Evolutionary conservation across 257 asterid genomes (phyloP).

Genomic region (Forsythia suspensa): DNA sequence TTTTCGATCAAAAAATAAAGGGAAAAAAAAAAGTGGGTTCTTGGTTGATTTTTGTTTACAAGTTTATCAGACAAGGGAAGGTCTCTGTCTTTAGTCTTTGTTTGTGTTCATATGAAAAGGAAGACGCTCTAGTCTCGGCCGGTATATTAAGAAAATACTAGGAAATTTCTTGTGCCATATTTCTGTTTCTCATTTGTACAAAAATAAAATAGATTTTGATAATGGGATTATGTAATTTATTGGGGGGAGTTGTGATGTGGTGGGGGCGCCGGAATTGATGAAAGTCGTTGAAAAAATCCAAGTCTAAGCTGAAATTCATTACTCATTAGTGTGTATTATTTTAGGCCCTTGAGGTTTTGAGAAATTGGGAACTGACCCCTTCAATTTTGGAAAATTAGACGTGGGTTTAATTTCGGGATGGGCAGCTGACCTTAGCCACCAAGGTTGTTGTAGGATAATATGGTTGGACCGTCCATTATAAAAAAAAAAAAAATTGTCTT

Average conservation of each 20-base stretch:
- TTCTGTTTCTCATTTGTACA: too few relatives aligned
- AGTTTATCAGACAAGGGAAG: not conserved
- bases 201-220: not conserved
- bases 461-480: not conserved
- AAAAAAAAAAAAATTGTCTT: not conserved
- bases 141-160: not conserved
- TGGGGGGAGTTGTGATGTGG: not conserved
- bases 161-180: not conserved
- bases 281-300: conserved; percentile 1
- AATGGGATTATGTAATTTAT: not conserved
- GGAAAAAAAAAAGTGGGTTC: not conserved
- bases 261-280: conserved; percentile 1
- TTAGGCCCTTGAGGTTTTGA: not conserved
- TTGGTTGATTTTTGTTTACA: not conserved
- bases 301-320: not conserved
- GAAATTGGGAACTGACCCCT: not conserved
- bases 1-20: not conserved
- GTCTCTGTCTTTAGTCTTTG: not conserved
- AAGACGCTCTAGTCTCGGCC: not conserved
- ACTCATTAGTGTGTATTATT: not conserved
- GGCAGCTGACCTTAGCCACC: not conserved
- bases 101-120: not conserved
- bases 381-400: not conserved
- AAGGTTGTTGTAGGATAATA: not conserved
- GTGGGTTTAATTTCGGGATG: not conserved